Evolutionary conservation across 1,284 basidiomycete species (phyloP), one percentile per base, ranked within the genome.

Genomic region (Trichosporon coremiiforme): DNA sequence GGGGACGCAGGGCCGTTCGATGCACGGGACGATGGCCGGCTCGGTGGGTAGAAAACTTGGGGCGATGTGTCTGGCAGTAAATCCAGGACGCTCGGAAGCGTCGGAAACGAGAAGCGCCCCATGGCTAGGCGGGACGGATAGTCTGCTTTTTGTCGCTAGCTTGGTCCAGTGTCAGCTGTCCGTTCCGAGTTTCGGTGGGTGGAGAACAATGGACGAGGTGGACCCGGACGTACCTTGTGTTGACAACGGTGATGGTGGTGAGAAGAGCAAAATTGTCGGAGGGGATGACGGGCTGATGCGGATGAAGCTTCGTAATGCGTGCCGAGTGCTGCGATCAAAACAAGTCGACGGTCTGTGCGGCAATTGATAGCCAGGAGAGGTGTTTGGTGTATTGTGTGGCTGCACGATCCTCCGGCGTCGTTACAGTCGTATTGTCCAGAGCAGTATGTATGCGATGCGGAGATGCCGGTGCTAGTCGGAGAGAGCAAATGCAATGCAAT

Each of bases 91-190:
- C 57, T 60, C 31, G 57, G 57, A 60, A 60, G 57, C 57, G 57
- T 15, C 25, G 57, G 57, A 60, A 60, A 60, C 57, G 57, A 60
- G 57, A 60, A 60, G 57, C 57, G 57, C 57, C 57, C 57, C 57
- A 60, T 60, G 57, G 57, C 29, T 33, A 35, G 29, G 8, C 29
- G 53, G 13, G 29, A 60, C 31, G 29, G 57, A 33, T 17, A 17
- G 29, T 60, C 29, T 60, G 57, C 57, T 29, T 29, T 13, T 29
- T 55, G 31, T 33, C 17, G 17, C 29, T n/a, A 33, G 31, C 7
- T n/a, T 33, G 13, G 57, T 5, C 10, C 13, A 10, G 17, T 33
- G 31, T 60, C 57, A 60, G 57, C 57, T 13, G 5, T n/a, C 15
- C 13, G 17, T 31, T 9, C 2, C 57, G 29, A n/a, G 4, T 2